phyloP scores from a whole-genome alignment of 2,329 filamentous ascomycete species.

The Apiospora hydei region DNA sequence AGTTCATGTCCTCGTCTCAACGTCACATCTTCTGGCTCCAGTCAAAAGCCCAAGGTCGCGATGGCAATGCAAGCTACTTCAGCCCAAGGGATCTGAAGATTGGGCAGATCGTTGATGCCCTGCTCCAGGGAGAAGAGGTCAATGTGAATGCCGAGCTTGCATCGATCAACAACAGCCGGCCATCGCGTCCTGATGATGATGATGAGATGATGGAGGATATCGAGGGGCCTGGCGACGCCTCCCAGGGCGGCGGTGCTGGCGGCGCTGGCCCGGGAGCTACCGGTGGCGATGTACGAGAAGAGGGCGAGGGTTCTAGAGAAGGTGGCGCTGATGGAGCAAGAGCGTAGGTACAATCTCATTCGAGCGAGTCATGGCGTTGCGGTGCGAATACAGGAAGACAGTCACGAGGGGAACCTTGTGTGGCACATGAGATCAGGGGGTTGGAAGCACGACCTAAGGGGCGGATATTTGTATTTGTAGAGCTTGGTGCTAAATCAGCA shows the following conservation, averaged over 20 bases:
- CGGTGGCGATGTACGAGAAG: conserved; percentile 88
- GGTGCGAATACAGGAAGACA: background rate
- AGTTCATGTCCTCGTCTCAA: conserved; percentile 91
- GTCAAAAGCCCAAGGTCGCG: conserved; percentile 79
- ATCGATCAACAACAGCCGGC: conserved; percentile 60
- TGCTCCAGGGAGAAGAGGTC: conserved; percentile 89
- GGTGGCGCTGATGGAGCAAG: conserved; percentile 95
- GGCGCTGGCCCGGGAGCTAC: conserved; percentile 88
- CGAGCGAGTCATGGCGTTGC: conserved; percentile 14
- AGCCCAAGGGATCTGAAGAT: conserved; percentile 87
- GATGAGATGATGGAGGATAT: conserved; percentile 83
- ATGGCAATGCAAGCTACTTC: conserved; percentile 77
- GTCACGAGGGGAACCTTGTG: background rate
- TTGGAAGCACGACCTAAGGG: background rate
- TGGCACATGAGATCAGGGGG: background rate
- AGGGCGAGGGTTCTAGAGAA: conserved; percentile 87
- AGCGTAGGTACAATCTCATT: conserved; percentile 82
- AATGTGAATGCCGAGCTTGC: conserved; percentile 78
- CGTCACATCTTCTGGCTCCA: conserved; percentile 97
- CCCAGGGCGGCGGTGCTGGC: conserved; percentile 70
- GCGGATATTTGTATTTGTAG: conserved; percentile 22
- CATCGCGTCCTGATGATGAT: conserved; percentile 64
- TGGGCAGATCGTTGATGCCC: conserved; percentile 82
- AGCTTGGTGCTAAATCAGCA: conserved; percentile 25
- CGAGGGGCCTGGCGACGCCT: conserved; percentile 68